Evolutionary conservation across 2,329 filamentous ascomycete genomes (phyloP).

Genomic region (Fusarium cyanostomum): DNA sequence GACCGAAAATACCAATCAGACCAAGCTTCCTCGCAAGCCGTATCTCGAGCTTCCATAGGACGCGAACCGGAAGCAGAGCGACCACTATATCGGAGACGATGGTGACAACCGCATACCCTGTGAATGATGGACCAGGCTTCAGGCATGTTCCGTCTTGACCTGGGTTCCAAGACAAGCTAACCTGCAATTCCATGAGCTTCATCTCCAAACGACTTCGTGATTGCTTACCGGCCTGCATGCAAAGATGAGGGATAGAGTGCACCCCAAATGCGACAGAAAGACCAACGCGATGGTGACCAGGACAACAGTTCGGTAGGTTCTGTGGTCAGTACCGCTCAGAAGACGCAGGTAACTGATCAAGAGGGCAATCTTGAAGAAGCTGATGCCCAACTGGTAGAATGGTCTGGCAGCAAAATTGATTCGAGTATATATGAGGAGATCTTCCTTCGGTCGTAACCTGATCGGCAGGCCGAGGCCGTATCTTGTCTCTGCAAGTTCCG

Average conservation of each 20-base stretch:
- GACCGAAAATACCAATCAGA: slow-evolving; percentile 60
- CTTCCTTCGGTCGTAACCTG: slow-evolving; percentile 52
- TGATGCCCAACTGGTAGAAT: slow-evolving; percentile 64
- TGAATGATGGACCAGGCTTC: slow-evolving; percentile 58
- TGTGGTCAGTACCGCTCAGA: slow-evolving; percentile 58
- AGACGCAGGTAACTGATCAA: slow-evolving; percentile 63
- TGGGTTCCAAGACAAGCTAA: slow-evolving; percentile 58
- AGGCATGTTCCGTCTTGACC: slow-evolving; percentile 54
- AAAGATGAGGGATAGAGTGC: slow-evolving; percentile 59
- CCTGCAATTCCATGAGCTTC: slow-evolving; percentile 26
- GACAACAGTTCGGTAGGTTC: slow-evolving; percentile 55
- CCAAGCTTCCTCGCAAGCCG: slow-evolving; percentile 59
- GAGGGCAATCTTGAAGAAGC: slow-evolving; percentile 65
- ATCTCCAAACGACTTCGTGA: no score
- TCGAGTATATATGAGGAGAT: slow-evolving; percentile 56
- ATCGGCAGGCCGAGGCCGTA: slow-evolving; percentile 63
- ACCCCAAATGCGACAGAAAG: slow-evolving; percentile 58
- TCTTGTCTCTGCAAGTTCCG: slow-evolving; percentile 55
- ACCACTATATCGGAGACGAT: slow-evolving; percentile 62
- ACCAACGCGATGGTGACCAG: slow-evolving; percentile 55
- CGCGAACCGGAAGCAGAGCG: slow-evolving; percentile 60
- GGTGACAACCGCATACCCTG: slow-evolving; percentile 60
- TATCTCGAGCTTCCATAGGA: slow-evolving; percentile 60
- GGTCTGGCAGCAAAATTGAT: slow-evolving; percentile 64
- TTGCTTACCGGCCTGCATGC: slow-evolving; percentile 58